Conservation (phyloP, 139 green algal species). For the Auxenochlorella pyrenoidosa region DNA sequence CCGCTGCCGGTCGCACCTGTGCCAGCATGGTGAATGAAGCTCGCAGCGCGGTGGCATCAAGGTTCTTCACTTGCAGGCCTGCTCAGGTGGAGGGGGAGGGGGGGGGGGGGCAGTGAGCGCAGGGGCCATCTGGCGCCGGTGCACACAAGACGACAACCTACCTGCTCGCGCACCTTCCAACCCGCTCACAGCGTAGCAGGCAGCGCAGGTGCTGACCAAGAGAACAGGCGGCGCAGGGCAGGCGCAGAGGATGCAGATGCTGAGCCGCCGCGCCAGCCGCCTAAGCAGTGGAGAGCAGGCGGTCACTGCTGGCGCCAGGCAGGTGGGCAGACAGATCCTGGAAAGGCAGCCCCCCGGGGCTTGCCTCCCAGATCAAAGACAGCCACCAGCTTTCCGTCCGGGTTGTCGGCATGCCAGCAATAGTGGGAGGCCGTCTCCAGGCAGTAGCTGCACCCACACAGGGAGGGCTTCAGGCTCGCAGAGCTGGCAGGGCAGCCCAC, state of each 20-base stretch:
- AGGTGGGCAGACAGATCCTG: background rate
- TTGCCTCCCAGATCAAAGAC: constrained; percentile 17
- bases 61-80: constrained; percentile 28
- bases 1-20: background rate
- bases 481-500: background rate
- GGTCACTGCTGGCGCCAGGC: too few relatives aligned
- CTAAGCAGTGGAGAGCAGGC: too few relatives aligned
- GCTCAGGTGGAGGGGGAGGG: background rate
- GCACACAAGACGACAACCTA: too few relatives aligned
- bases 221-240: too few relatives aligned
- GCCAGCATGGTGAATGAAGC: constrained; percentile 20
- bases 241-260: too few relatives aligned
- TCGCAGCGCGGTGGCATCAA: constrained; percentile 14
- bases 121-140: too few relatives aligned
- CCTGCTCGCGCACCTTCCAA: too few relatives aligned
- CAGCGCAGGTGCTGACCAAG: too few relatives aligned
- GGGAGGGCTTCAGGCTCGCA: too few relatives aligned
- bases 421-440: background rate
- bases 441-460: background rate
- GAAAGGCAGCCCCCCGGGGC: background rate
- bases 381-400: constrained; percentile 12
- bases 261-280: too few relatives aligned
- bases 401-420: background rate
- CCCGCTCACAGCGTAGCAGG: too few relatives aligned
- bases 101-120: background rate